Base-by-base conservation (phyloP, 768 basidiomycete genomes). In the Ramaria rubella region DNA sequence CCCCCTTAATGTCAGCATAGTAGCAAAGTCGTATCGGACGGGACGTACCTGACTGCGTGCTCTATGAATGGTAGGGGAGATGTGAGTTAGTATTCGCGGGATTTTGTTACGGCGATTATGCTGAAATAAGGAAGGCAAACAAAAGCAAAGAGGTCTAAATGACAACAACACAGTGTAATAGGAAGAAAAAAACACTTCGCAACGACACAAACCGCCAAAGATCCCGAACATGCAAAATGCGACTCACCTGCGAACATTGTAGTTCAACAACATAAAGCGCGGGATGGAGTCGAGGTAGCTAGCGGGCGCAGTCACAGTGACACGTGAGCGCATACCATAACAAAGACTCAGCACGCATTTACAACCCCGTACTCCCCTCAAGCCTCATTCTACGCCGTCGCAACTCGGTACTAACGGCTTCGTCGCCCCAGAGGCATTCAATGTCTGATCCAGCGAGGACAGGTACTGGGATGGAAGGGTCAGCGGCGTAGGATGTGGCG, bases 301-400 rank as follows among this genome's bases (percentile, higher is more conserved):
- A 23, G 24, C 9, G 24, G 49, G n/a, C 53, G 52, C 43, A 63
- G 59, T 17, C 61, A 58, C 12, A 12, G 17, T 15, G 9, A 4
- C 4, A 19, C 7, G 14, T 5, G 8, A 14, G 5, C 21, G 9
- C 2, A 17, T 2, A 23, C 2, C 42, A 42, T 26, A 3, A 15
- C 2, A 26, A 7, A 48, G 27, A 23, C 21, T 19, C 2, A 27
- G 12, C 29, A 55, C 17, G 5, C 15, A 48, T 17, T 26, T 65
- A 92, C 89, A 92, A 91, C 48, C 90, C 90, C 59, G 87, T 85
- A 69, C 83, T 87, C 68, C 91, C 89, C 70, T 91, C 87, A 54
- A 90, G 62, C 64, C 89, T 76, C 52, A 90, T n/a, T 17, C 40
- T 17, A 4, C 23, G n/a, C 40, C 9, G n/a, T 21, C 23, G n/a